Conservation (phyloP, 768 basidiomycete genomes). For the Boletus bicolor region DNA sequence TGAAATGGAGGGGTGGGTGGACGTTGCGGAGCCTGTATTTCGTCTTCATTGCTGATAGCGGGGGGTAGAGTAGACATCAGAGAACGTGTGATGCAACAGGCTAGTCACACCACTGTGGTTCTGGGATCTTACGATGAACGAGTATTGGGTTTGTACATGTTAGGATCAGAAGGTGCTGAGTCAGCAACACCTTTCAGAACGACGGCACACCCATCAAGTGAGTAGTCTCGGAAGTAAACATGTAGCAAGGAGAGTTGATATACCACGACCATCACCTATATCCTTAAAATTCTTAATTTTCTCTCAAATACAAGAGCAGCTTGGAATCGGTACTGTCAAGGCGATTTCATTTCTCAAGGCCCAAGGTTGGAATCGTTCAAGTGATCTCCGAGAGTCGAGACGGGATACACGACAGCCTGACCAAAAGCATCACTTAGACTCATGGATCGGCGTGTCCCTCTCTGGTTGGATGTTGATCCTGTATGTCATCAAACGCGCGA, state of each 20-base stretch:
- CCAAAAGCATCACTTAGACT: not conserved
- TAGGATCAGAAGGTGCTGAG: conserved; percentile 17
- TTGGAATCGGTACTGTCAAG: not conserved
- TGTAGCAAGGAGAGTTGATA: not conserved
- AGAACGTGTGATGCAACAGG: not conserved
- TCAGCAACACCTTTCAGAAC: not conserved
- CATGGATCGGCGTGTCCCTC: conserved; percentile 16
- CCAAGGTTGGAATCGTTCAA: not conserved
- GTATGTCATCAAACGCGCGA: conserved; percentile 34
- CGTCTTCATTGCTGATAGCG: conserved; percentile 47
- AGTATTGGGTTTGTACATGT: conserved; percentile 23
- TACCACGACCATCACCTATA: not conserved
- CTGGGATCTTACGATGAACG: not conserved
- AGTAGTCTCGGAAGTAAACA: not conserved
- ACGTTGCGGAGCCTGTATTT: conserved; percentile 51
- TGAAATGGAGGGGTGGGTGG: conserved; percentile 73
- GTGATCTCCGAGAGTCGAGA: not conserved
- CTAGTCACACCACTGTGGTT: not conserved
- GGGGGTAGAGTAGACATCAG: conserved; percentile 26
- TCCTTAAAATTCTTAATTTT: not conserved
- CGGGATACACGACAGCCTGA: not conserved
- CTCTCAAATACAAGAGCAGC: not conserved
- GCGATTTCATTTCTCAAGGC: no score
- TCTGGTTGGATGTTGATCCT: conserved; percentile 70
- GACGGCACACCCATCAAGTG: no score